Evolutionary conservation across 2,329 filamentous ascomycete species (phyloP), one percentile per base, ranked within the genome.

Genomic region (Xylariaceae sp.): DNA sequence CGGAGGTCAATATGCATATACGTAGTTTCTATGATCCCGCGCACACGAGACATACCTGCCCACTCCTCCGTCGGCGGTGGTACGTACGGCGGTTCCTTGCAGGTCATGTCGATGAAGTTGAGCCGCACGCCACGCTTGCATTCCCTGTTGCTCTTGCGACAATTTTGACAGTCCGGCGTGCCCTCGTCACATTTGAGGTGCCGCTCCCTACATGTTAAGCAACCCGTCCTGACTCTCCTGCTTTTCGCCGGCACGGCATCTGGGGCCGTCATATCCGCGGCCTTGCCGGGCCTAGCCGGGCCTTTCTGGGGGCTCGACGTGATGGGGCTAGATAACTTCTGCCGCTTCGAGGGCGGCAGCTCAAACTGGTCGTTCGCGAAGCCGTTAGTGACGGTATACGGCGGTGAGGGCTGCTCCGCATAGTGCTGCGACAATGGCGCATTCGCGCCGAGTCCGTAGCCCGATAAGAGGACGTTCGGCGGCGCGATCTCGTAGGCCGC

Each of bases 151-250:
- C 93, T 95, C 75, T 96, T 97, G 56, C 86, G 85, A 74, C 93
- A 97, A 68, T 97, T 97, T 66, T 89, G 79, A 61, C 83, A 86
- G 32, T 80, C 76, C 5, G 82, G 83, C 3, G 75, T 66, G 4
- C 80, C 87, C 73, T 96, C 91, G 69, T 96, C 93, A 72, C 93
- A 96, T 73, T 96, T 96, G 49, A 96, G 78, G 77, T 96, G 93
- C 45, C 92, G 81, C 72, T 96, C 90, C 64, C 93, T 83, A 73
- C 93, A 97, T 2, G 93, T 97, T 63, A 96, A 77, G 71, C 93
- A 97, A 40, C 93, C 93, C 2, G 93, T 97, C 45, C 93, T 86
- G 18, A 96, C 91, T 62, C 93, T 82, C 75, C 89, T 93, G n/a
- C 91, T 87, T 72, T 93, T 93, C 60, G 69, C 74, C 23, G 69